A percentile compares a stretch with the other conserved stretches of the same genome.
Evolutionary conservation across 108 stramenopile species (phyloP).

Genomic region (Fragilariopsis cylindrus): DNA sequence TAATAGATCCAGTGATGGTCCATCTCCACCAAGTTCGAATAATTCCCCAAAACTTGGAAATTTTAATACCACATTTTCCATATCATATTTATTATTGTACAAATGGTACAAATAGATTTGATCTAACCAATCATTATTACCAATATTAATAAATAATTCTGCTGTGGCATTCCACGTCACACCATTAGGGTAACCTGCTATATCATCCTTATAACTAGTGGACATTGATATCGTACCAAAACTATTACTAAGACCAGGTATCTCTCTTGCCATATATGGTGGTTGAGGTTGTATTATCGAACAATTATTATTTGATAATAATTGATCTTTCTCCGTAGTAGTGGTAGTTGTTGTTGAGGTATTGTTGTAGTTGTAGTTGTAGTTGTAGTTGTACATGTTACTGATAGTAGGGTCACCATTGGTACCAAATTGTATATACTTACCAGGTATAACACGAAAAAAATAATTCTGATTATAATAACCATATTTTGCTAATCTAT

Average conservation of each 20-base stretch:
- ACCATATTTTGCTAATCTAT: constrained; percentile 11
- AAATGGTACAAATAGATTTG: constrained; percentile 17
- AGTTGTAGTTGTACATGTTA: constrained; percentile 29
- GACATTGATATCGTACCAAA: constrained; percentile 24
- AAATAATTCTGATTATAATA: constrained; percentile 23
- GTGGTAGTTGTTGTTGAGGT: no score
- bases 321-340: no score
- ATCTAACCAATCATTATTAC: constrained; percentile 9
- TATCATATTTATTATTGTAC: constrained; percentile 2
- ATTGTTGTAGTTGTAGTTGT: neutral
- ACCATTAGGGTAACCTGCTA: constrained; percentile 5
- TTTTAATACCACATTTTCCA: constrained; percentile 1
- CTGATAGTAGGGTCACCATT: constrained; percentile 13
- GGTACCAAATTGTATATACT: constrained; percentile 17
- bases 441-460: constrained; percentile 19
- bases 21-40: constrained; percentile 14
- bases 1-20: constrained; percentile 4
- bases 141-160: constrained; percentile 22
- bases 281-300: constrained; percentile 16
- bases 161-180: constrained; percentile 27
- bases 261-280: constrained; percentile 2
- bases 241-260: constrained; percentile 1
- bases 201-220: constrained; percentile 12
- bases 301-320: neutral
- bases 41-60: constrained; percentile 23